phyloP scores from a whole-genome alignment of 495 filamentous ascomycete species.

The Podospora sp. region DNA sequence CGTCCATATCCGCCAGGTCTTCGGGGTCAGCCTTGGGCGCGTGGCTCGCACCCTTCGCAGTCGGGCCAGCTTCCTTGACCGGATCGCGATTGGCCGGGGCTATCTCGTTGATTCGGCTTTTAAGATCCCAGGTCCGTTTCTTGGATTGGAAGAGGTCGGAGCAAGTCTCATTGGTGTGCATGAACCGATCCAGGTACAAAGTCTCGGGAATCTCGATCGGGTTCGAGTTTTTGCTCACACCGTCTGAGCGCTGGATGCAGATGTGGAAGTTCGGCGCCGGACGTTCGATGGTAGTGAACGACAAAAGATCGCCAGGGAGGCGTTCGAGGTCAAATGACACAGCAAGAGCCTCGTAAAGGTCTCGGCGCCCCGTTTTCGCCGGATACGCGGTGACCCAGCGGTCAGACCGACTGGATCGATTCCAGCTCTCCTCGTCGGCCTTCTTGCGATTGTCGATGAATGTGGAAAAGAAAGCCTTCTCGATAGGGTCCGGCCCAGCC shows the following conservation, averaged over 20 bases:
- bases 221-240: conserved; percentile 75
- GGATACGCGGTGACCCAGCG: conserved; percentile 39
- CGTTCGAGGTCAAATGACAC: conserved; percentile 79
- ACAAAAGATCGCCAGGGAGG: conserved; percentile 62
- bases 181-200: conserved; percentile 88
- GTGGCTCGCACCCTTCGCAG: neutral
- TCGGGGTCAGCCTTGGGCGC: conserved; percentile 18
- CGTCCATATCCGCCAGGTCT: conserved; percentile 17
- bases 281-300: conserved; percentile 73
- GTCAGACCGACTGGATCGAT: conserved; percentile 26
- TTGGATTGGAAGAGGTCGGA: conserved; percentile 62
- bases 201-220: conserved; percentile 73
- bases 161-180: conserved; percentile 62
- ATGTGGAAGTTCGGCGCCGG: conserved; percentile 87
- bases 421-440: conserved; percentile 39
- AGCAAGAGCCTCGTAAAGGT: conserved; percentile 83
- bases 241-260: conserved; percentile 79
- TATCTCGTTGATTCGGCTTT: conserved; percentile 61
- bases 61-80: neutral
- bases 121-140: conserved; percentile 72
- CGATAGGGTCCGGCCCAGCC: conserved; percentile 67
- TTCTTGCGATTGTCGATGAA: conserved; percentile 50
- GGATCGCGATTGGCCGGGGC: conserved; percentile 31
- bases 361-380: conserved; percentile 43
- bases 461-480: conserved; percentile 58